phyloP scores from a whole-genome alignment of 208 protist species.

The Acanthamoeba royreba region DNA sequence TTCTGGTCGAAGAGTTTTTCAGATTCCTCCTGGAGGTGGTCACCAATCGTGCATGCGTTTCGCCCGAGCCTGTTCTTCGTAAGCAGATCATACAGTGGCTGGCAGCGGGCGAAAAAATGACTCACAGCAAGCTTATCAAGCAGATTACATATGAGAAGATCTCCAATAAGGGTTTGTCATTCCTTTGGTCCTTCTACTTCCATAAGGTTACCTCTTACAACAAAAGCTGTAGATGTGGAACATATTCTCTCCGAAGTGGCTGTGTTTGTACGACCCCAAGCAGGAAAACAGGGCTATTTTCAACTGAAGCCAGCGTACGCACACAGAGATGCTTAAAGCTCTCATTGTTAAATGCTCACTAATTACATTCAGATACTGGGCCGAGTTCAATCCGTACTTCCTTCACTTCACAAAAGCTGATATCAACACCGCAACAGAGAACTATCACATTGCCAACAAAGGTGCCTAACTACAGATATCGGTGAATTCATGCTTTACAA shows the following conservation, averaged over 20 bases:
- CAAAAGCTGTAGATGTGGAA: constrained; percentile 5
- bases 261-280: background rate
- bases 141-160: constrained; percentile 1
- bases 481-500: too few relatives aligned
- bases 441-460: constrained; percentile 14
- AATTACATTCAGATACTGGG: constrained; percentile 30
- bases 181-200: background rate
- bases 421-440: background rate
- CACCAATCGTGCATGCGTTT: background rate
- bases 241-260: background rate
- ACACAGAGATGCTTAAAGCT: too few relatives aligned
- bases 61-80: background rate
- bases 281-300: constrained; percentile 33
- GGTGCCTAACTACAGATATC: too few relatives aligned
- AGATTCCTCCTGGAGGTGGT: background rate
- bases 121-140: constrained; percentile 15
- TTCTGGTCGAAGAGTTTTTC: background rate
- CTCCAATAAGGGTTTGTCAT: background rate
- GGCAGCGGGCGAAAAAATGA: background rate
- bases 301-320: background rate
- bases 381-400: constrained; percentile 39
- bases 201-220: too few relatives aligned
- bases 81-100: constrained; percentile 33
- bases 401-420: background rate
- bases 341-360: too few relatives aligned